Percentiles rank a stretch among this genome's conserved stretches.
phyloP scores from a whole-genome alignment of 2,329 filamentous ascomycete genomes.

The Aspergillus tubingensis region DNA sequence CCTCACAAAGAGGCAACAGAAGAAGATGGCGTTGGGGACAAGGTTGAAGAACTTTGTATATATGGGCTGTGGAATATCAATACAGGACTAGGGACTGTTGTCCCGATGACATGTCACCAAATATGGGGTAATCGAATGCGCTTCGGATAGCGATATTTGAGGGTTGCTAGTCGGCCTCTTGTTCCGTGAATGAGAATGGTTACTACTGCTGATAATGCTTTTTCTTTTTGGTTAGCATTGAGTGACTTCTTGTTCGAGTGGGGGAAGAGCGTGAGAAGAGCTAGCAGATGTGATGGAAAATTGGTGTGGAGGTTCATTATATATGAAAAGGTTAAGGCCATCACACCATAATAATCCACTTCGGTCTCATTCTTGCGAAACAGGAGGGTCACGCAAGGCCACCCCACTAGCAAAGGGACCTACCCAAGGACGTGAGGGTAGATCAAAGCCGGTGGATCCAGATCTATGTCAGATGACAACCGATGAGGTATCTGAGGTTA shows the following conservation, averaged over 20 bases:
- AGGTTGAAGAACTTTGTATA: not conserved
- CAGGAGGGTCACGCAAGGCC: not conserved
- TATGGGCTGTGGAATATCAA: too few relatives aligned
- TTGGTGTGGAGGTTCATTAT: not conserved
- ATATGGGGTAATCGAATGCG: too few relatives aligned
- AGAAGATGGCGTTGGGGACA: not conserved
- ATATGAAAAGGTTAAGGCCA: constrained; percentile 1
- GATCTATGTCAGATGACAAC: not conserved
- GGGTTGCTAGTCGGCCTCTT: too few relatives aligned
- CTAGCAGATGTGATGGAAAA: not conserved
- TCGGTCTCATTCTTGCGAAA: constrained; percentile 13
- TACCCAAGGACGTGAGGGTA: not conserved
- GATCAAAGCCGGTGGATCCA: not conserved
- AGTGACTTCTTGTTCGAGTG: not conserved
- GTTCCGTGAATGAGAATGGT: too few relatives aligned
- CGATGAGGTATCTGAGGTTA: not conserved
- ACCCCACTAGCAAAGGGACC: not conserved
- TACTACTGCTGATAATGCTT: too few relatives aligned
- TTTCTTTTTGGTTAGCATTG: too few relatives aligned
- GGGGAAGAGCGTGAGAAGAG: constrained; percentile 3
- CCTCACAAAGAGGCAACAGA: not conserved
- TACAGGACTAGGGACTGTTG: too few relatives aligned
- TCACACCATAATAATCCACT: constrained; percentile 18
- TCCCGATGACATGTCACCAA: too few relatives aligned
- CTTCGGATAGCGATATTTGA: too few relatives aligned